Conservation (phyloP, 495 filamentous ascomycete species). For the Pyrenula aspistea region DNA sequence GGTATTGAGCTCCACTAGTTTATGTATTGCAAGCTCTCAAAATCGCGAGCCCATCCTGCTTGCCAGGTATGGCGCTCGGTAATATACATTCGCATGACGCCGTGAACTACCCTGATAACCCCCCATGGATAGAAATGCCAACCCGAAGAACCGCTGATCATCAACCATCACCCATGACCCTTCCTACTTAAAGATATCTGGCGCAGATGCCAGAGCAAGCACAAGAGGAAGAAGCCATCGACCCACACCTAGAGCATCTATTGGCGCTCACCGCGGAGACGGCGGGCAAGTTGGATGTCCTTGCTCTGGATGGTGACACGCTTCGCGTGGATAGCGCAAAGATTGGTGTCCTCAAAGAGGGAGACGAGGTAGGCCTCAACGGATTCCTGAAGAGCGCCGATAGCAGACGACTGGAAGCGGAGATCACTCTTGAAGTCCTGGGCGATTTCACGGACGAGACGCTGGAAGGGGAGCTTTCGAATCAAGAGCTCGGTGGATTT, state of each 20-base stretch:
- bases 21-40: background rate
- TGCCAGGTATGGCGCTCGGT: background rate
- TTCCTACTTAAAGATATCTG: background rate
- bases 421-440: conserved; percentile 99
- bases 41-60: background rate
- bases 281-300: conserved; percentile 94
- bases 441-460: conserved; percentile 98
- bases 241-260: conserved; percentile 24
- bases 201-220: background rate
- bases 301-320: conserved; percentile 93
- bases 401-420: conserved; percentile 99
- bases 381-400: conserved; percentile 99
- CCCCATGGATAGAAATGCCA: background rate
- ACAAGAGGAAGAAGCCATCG: background rate
- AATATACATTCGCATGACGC: background rate
- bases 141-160: background rate
- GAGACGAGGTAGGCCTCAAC: conserved; percentile 99
- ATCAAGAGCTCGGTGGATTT: conserved; percentile 99
- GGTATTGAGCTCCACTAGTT: too few species aligned
- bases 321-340: conserved; percentile 99
- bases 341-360: conserved; percentile 99
- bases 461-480: conserved; percentile 99
- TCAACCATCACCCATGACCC: background rate
- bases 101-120: background rate
- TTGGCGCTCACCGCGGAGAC: conserved; percentile 91